Evolutionary conservation across 1,284 basidiomycete species (phyloP), one percentile per base, ranked within the genome.

Genomic region (Fomes fomentarius): DNA sequence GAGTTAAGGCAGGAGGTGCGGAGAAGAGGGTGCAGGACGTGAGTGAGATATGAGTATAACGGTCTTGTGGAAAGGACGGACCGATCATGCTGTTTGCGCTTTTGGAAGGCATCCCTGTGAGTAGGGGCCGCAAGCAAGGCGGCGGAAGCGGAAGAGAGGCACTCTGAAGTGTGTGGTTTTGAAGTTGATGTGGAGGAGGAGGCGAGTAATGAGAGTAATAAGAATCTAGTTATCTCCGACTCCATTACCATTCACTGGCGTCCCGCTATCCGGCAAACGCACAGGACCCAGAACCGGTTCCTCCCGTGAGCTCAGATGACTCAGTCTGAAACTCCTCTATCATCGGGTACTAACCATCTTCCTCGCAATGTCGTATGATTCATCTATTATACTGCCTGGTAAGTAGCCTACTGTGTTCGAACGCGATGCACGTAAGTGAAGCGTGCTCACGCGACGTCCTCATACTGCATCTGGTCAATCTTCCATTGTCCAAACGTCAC

Each of bases 21-120:
- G 38, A 26, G 37, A 45, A 50, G 52, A 54, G 40, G 51, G 52
- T 39, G 41, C 26, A 50, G 52, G 52, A 39, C 48, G 52, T 39
- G 41, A 21, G 30, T 11, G 11, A 28, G 31, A 28, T 15, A 33
- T 25, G n/a, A 17, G 37, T 30, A 9, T 19, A 15, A 34, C 37
- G 21, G 31, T 24, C 35, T 14, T 24, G 33, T 22, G 25, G 33
- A 46, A 50, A 46, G 56, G 45, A 30, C 75, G 58, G 63, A 85
- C 83, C 84, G 71, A 91, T 85, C 82, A 91, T 87, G 75, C 87
- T 89, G 77, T 87, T 80, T 66, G 83, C 78, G 68, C 83, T 83
- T 83, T 75, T 73, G 68, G 78, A 61, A 58, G 60, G 75, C 87
- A 88, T 87, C 73, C 74, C 79, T 81, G 78, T 75, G 75, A 81